A percentile compares a stretch with the other conserved stretches of the same genome.
Conservation (phyloP, 2,329 filamentous ascomycete species). For the Elsinoe necatrix region DNA sequence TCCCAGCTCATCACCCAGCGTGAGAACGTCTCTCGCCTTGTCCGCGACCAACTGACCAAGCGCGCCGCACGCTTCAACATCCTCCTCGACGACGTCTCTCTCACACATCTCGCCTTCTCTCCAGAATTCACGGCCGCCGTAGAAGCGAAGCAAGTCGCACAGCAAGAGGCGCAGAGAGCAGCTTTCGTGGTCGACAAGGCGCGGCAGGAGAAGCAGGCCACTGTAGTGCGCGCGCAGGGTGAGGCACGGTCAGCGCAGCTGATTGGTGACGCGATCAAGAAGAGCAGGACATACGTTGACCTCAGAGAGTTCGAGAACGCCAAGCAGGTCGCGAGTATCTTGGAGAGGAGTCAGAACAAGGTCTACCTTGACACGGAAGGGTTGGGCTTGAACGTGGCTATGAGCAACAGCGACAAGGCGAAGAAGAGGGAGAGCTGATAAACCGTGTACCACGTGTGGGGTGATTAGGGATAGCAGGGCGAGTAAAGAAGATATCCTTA, state of each 20-base stretch:
- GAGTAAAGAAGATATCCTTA: not conserved
- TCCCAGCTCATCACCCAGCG: conserved; percentile 98
- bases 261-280: conserved; percentile 99
- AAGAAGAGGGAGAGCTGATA: conserved; percentile 13
- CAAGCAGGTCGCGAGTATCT: conserved; percentile 71
- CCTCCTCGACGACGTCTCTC: conserved; percentile 88
- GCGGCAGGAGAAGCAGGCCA: conserved; percentile 97
- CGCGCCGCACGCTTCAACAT: conserved; percentile 96
- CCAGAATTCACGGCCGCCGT: conserved; percentile 62
- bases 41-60: conserved; percentile 84
- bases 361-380: conserved; percentile 87
- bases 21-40: conserved; percentile 87
- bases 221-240: conserved; percentile 97
- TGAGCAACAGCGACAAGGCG: conserved; percentile 34
- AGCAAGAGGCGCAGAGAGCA: conserved; percentile 91
- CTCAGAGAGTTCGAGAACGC: conserved; percentile 98
- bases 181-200: conserved; percentile 99
- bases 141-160: conserved; percentile 61
- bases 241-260: conserved; percentile 96
- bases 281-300: conserved; percentile 93
- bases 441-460: not conserved
- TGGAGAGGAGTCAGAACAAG: conserved; percentile 90
- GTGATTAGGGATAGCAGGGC: not conserved
- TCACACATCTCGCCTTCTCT: conserved; percentile 68
- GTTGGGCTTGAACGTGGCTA: conserved; percentile 74